These are phyloP conservation scores for Stemphylium lycopersici DNA, from an alignment of 2,329 filamentous ascomycete genomes.

Conservation along the genomic window DNA sequence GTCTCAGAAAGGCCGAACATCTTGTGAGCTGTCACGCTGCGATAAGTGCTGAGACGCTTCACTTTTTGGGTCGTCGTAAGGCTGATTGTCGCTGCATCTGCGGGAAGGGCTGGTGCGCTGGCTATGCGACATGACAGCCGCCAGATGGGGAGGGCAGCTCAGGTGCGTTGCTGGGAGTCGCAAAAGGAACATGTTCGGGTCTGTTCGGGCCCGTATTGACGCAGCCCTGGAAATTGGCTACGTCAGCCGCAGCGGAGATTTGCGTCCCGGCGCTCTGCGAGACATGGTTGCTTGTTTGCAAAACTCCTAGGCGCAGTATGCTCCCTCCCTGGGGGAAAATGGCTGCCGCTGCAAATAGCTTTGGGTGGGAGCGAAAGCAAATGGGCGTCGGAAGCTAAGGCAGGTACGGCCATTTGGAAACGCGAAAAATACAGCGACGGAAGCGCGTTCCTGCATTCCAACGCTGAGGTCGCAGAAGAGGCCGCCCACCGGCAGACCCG, in stretches of 20 bases:
- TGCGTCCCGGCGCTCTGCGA: neutral
- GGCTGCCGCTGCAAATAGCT: neutral
- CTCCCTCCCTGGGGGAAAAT: neutral
- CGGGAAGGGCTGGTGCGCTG: constrained; percentile 14
- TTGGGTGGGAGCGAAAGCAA: neutral
- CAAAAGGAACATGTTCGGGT: neutral
- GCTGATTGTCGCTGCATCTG: constrained; percentile 11
- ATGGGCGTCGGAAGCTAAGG: constrained; percentile 6
- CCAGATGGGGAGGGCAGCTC: neutral
- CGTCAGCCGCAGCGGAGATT: neutral
- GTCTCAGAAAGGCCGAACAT: neutral
- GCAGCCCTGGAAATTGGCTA: neutral
- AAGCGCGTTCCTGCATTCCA: constrained; percentile 14
- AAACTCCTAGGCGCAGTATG: neutral
- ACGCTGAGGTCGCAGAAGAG: constrained; percentile 9
- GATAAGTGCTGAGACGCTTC: constrained; percentile 6
- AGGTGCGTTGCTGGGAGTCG: neutral
- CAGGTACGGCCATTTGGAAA: constrained; percentile 14
- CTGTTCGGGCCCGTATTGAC: neutral
- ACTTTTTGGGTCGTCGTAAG: constrained; percentile 3
- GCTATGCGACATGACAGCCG: constrained; percentile 7
- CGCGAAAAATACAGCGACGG: neutral
- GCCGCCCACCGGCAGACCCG: constrained; percentile 2
- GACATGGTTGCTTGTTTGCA: neutral
- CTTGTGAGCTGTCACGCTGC: neutral